Base-by-base conservation (phyloP, 208 protist genomes). In the Trypanosoma cruzi region DNA sequence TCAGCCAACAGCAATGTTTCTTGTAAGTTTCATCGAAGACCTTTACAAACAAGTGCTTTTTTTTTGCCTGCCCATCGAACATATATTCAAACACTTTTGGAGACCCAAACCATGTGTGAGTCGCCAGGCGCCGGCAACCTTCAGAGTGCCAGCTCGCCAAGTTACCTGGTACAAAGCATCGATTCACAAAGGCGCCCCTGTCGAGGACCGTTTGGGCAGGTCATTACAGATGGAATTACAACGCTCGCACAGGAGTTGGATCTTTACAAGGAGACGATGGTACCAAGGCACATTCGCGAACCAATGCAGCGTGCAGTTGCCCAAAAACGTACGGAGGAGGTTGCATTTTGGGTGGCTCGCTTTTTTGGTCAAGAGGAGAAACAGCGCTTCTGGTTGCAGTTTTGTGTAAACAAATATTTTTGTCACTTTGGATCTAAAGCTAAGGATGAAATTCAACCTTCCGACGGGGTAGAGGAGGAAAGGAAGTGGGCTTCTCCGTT, bases 241-340 rank as follows among this genome's bases (percentile, higher is more conserved):
- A 84, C 79, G 1, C 66, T 90, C n/a, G 31, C 73, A 13, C 75
- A 88, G 26, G 90, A 95, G 76, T 64, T 93, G 50, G 68, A 82
- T 60, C 80, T 95, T 46, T 95, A 95, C 58, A 81, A 69, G 55
- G 58, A 70, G 48, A 90, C 90, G 10, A 95, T 95, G 90, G 65
- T 95, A 50, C 86, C 86, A 28, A 64, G 42, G 29, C 24, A 76
- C 44, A 69, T 84, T 58, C 59, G 42, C 53, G 48, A 60, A 1
- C 18, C 53, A 34, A 61, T 62, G 40, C 79, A 64, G 48, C 61
- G 66, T 40, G 50, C 60, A n/a, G 20, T 36, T 36, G 29, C 52
- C 26, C 34, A 58, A 50, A 31, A 24, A 48, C 40, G 54, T 20
- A 57, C 24, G 4, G 49, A 68, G 14, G 66, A 63, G 42, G 34